phyloP scores from a whole-genome alignment of 2,329 filamentous ascomycete species.

The Calonectria pseudoreteaudii region DNA sequence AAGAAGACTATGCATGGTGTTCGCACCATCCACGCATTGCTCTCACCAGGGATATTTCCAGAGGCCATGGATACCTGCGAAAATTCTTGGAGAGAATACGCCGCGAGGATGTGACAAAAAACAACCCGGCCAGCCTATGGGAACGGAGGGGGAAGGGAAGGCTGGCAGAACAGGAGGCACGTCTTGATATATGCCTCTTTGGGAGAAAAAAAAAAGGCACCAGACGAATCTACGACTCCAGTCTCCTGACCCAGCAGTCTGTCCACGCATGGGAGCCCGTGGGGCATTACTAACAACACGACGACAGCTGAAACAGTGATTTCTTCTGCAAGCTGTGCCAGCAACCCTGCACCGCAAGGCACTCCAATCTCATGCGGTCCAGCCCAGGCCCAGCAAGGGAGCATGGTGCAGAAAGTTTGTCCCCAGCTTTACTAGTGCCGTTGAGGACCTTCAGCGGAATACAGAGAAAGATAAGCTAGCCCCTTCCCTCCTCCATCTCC shows the following conservation, averaged over 20 bases:
- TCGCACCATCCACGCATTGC: slow-evolving; percentile 52
- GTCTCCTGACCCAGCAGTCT: not conserved
- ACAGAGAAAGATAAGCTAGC: not conserved
- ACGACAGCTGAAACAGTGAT: not conserved
- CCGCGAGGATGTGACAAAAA: not conserved
- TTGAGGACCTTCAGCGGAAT: not conserved
- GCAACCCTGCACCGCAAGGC: slow-evolving; percentile 3
- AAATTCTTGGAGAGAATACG: not conserved
- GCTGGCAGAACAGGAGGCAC: not conserved
- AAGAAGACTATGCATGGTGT: slow-evolving; percentile 58
- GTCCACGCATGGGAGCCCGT: not conserved
- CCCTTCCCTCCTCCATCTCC: too few species aligned
- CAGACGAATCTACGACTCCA: not conserved
- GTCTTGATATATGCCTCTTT: slow-evolving; percentile 9
- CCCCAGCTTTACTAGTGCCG: not conserved
- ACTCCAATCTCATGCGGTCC: not conserved
- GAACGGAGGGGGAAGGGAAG: not conserved
- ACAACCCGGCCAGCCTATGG: not conserved
- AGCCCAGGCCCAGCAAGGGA: not conserved
- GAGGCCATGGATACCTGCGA: slow-evolving; percentile 38
- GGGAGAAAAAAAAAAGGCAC: too few species aligned
- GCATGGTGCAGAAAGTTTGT: slow-evolving; percentile 1
- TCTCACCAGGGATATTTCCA: slow-evolving; percentile 47
- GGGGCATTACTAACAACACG: not conserved
- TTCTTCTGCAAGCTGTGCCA: slow-evolving; percentile 8